Percentiles rank a stretch among this genome's conserved stretches.
These are phyloP conservation scores for Cladobotryum mycophilum DNA, from an alignment of 2,329 filamentous ascomycete genomes.

Conservation along the genomic window DNA sequence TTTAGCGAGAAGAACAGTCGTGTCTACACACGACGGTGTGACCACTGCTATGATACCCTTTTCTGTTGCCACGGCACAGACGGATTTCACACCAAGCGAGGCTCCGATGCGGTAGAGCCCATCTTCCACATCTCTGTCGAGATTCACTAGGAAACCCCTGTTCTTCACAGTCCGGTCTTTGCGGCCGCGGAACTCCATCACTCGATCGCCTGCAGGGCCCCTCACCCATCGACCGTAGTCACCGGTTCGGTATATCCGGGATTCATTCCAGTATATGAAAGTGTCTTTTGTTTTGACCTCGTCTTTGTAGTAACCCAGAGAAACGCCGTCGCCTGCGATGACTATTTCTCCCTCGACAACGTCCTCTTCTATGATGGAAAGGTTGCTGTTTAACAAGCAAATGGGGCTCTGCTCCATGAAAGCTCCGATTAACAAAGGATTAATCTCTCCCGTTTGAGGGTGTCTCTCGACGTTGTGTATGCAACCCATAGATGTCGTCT, in stretches of 20 bases:
- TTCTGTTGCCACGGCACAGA: constrained; percentile 2
- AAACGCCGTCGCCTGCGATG: constrained; percentile 6
- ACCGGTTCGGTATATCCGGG: constrained; percentile 5
- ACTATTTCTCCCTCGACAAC: constrained; percentile 5
- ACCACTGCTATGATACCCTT: constrained; percentile 9
- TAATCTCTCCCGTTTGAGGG: not conserved
- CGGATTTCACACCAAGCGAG: constrained; percentile 2
- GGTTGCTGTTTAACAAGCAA: not conserved
- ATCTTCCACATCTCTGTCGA: constrained; percentile 9
- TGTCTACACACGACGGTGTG: constrained; percentile 4
- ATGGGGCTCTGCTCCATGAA: not conserved
- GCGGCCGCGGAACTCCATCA: constrained; percentile 8
- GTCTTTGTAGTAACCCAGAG: constrained; percentile 6
- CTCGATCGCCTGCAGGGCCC: constrained; percentile 1
- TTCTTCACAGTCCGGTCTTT: constrained; percentile 11
- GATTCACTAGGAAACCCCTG: constrained; percentile 7
- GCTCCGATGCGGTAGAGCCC: not conserved
- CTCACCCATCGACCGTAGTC: constrained; percentile 7
- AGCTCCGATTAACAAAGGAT: constrained; percentile 1
- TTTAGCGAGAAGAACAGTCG: not conserved
- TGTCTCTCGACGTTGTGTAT: constrained; percentile 2
- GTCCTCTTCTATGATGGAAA: not conserved
- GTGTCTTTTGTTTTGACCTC: not conserved
- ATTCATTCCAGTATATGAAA: not conserved
- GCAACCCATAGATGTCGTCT: constrained; percentile 8